A percentile compares a stretch with the other conserved stretches of the same genome.
Conservation (phyloP, 768 basidiomycete genomes). For the Clathrus columnatus region DNA sequence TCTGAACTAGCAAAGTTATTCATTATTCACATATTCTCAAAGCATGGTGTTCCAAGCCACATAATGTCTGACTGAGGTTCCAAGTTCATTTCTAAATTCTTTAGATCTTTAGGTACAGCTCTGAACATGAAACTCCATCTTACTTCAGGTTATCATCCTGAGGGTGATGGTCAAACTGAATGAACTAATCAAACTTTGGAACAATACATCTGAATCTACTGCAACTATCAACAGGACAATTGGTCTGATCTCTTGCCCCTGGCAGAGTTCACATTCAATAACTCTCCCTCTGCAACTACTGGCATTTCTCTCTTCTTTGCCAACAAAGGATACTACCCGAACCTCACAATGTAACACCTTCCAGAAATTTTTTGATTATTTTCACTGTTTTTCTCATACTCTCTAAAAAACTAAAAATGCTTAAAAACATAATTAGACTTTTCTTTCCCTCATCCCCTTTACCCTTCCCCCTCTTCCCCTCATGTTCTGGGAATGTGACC, state of each 20-base stretch:
- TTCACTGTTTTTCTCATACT: too few relatives aligned
- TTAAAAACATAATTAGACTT: too few relatives aligned
- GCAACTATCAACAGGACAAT: constrained; percentile 23
- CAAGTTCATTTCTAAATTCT: too few relatives aligned
- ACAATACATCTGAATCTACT: constrained; percentile 22
- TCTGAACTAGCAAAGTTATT: constrained; percentile 8
- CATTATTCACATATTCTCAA: constrained; percentile 11
- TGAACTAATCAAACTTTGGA: constrained; percentile 24
- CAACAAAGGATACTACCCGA: constrained; percentile 23
- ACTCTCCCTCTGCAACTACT: constrained; percentile 20
- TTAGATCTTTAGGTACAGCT: too few relatives aligned
- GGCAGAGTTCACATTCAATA: constrained; percentile 28
- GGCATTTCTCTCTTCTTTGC: constrained; percentile 25
- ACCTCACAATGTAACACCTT: too few relatives aligned
- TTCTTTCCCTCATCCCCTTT: too few relatives aligned
- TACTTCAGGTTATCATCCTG: constrained; percentile 11
- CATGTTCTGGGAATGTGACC: too few relatives aligned
- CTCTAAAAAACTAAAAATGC: too few relatives aligned
- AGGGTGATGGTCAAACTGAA: constrained; percentile 16
- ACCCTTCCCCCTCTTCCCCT: too few relatives aligned
- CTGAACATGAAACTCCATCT: too few relatives aligned
- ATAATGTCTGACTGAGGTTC: constrained; percentile 17
- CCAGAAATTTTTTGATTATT: too few relatives aligned
- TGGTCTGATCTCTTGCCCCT: constrained; percentile 25
- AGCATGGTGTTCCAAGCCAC: constrained; percentile 13